phyloP scores from a whole-genome alignment of 345 rosid species.

The Citrus sinensis region DVS_A1.0 CM039162.1:10254501-10255000 shows the following conservation, averaged over 20 bases:
- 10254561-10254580: not conserved
- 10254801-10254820: not conserved
- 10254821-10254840: no score
- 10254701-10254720: conserved; percentile 9
- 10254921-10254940: no score
- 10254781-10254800: not conserved
- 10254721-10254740: conserved; percentile 6
- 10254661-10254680: not conserved
- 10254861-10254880: no score
- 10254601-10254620: not conserved
- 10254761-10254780: not conserved
- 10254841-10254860: no score
- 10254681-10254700: conserved; percentile 11
- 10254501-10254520: conserved; percentile 1
- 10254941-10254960: no score
- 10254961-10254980: no score
- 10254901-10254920: no score
- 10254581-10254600: not conserved
- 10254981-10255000: no score
- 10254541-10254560: not conserved
- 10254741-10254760: not conserved
- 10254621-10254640: not conserved
- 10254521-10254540: not conserved
- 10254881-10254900: no score
- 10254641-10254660: conserved; percentile 18